Percentiles rank a stretch among this genome's conserved stretches.
Evolutionary conservation across 1,139 yeast genomes (phyloP).

Genomic region (Pichia sp.): DNA sequence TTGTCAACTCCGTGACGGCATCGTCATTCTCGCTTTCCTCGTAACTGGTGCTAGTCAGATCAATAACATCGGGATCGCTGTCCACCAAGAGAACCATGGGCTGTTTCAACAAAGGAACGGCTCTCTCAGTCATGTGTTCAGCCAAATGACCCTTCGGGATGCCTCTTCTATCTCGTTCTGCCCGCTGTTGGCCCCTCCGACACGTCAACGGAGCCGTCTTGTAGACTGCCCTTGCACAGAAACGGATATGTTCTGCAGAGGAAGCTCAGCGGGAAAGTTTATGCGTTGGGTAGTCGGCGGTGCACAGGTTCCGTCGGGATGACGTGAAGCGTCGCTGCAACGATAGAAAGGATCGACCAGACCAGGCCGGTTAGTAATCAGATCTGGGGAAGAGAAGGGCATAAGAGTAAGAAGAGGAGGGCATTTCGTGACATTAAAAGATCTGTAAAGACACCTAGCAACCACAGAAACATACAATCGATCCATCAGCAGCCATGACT

Average conservation of each 20-base stretch:
- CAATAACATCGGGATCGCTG: slow-evolving; percentile 3
- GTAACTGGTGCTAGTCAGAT: slow-evolving; percentile 5
- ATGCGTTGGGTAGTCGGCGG: neutral
- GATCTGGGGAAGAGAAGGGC: neutral
- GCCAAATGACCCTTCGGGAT: neutral
- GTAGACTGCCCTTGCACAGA: neutral
- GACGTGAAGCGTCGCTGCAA: neutral
- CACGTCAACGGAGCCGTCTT: neutral
- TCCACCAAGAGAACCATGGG: neutral
- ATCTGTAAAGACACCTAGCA: no score
- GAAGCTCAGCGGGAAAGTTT: neutral
- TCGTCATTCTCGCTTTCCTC: slow-evolving; percentile 2
- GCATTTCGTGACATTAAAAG: neutral
- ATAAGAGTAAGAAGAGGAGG: neutral
- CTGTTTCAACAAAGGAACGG: neutral
- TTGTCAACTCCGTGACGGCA: neutral
- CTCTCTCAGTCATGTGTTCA: neutral
- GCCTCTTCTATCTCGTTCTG: neutral
- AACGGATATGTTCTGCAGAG: neutral
- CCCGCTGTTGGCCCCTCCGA: neutral
- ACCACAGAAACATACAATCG: no score
- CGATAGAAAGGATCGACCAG: neutral
- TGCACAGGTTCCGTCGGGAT: neutral
- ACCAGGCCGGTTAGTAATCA: neutral
- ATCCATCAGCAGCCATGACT: neutral